phyloP scores from a whole-genome alignment of 2,329 filamentous ascomycete genomes.

The Ophiognomonia clavigignenti-juglandacearum region DNA sequence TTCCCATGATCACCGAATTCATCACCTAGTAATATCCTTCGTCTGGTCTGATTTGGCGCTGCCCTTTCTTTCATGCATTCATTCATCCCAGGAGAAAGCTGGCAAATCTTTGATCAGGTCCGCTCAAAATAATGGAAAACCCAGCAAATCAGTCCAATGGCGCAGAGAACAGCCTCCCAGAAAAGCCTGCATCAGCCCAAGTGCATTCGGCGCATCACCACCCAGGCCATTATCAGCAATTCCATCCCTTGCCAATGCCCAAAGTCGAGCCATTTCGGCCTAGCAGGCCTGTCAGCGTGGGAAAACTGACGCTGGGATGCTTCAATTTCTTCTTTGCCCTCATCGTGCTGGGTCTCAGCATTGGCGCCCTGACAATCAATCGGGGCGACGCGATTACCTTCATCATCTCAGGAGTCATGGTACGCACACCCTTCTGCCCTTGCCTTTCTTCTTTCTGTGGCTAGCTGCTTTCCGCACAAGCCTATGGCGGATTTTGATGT shows the following conservation, averaged over 20 bases:
- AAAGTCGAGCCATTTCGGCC: slow-evolving; percentile 1
- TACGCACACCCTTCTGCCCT: neutral
- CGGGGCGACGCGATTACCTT: neutral
- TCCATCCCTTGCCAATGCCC: slow-evolving; percentile 5
- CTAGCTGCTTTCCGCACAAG: too few species aligned
- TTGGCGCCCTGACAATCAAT: neutral
- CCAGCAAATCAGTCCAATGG: neutral
- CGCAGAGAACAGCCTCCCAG: neutral
- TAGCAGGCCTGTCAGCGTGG: slow-evolving; percentile 6
- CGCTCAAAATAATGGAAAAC: too few species aligned
- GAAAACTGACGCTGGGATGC: slow-evolving; percentile 6
- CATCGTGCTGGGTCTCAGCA: slow-evolving; percentile 4
- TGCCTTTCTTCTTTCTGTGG: too few species aligned
- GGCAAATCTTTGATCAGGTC: neutral
- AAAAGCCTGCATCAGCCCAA: slow-evolving; percentile 6
- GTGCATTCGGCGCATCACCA: neutral
- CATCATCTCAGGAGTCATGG: neutral
- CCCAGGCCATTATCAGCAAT: neutral
- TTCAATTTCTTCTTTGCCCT: slow-evolving; percentile 13
- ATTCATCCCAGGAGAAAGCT: too few species aligned
- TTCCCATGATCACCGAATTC: too few species aligned
- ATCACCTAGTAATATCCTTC: too few species aligned
- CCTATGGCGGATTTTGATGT: too few species aligned
- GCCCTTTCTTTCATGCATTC: too few species aligned
- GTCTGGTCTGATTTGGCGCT: too few species aligned